These are phyloP conservation scores for Macroventuria anomochaeta DNA, from an alignment of 2,329 filamentous ascomycete species.

Conservation along the genomic window DNA sequence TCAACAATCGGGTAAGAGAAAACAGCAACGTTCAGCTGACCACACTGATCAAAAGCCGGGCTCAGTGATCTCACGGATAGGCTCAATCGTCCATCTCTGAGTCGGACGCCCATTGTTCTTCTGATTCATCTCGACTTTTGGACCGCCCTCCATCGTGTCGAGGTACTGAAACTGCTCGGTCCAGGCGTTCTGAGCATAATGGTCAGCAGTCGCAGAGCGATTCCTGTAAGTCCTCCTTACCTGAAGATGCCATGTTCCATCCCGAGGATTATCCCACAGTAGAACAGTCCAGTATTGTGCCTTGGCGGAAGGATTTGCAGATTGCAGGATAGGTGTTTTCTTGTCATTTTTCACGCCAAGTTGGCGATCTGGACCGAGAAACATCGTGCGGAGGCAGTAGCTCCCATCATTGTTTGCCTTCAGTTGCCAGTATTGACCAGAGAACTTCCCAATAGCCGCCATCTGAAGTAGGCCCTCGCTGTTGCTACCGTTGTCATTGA, in stretches of 20 bases:
- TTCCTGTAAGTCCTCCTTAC: not conserved
- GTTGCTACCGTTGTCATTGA: constrained; percentile 28
- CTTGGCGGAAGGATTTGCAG: constrained; percentile 9
- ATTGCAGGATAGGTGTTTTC: constrained; percentile 20
- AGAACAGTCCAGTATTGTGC: constrained; percentile 29
- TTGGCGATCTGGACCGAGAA: constrained; percentile 26
- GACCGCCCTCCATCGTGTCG: constrained; percentile 27
- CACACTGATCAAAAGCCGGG: constrained; percentile 15
- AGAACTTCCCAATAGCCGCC: constrained; percentile 23
- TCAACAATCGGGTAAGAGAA: not conserved
- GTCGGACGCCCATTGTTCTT: constrained; percentile 24
- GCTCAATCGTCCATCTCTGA: constrained; percentile 31
- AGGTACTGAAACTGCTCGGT: constrained; percentile 22
- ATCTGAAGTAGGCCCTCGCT: constrained; percentile 25
- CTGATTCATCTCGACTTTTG: constrained; percentile 21
- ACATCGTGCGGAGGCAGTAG: constrained; percentile 28
- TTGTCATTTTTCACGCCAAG: constrained; percentile 31
- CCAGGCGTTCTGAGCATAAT: constrained; percentile 20
- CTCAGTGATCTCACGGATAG: constrained; percentile 27
- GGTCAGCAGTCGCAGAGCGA: not conserved
- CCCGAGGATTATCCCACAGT: constrained; percentile 21
- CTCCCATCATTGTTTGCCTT: constrained; percentile 23
- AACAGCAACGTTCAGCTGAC: constrained; percentile 2
- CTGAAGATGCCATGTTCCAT: constrained; percentile 30
- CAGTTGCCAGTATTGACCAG: constrained; percentile 37